These are phyloP conservation scores for Bisporella sp. DNA, from an alignment of 2,329 filamentous ascomycete species.

Conservation along the genomic window DNA sequence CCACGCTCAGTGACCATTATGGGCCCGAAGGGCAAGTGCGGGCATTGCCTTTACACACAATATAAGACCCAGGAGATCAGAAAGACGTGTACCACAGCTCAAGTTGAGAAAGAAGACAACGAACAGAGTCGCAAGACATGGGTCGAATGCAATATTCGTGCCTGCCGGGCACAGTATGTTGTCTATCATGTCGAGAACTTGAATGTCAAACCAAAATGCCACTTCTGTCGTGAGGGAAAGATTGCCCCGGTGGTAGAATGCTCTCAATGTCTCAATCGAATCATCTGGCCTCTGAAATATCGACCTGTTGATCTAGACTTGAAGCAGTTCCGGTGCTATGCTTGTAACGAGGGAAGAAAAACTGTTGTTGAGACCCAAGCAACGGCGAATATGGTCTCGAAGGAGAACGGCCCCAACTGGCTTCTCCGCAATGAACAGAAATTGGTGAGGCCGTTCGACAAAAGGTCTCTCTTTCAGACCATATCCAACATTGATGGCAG, in stretches of 20 bases:
- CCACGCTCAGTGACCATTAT: slow-evolving; percentile 16
- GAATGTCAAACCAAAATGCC: slow-evolving; percentile 15
- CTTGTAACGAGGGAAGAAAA: slow-evolving; percentile 7
- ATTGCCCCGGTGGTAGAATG: slow-evolving; percentile 11
- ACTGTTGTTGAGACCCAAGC: slow-evolving; percentile 12
- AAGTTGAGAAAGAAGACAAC: slow-evolving; percentile 9
- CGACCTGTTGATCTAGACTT: slow-evolving; percentile 3
- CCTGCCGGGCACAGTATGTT: slow-evolving; percentile 16
- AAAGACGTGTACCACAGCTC: slow-evolving; percentile 1
- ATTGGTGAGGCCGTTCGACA: slow-evolving; percentile 10
- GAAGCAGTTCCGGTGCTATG: slow-evolving; percentile 10
- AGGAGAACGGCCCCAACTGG: slow-evolving; percentile 10
- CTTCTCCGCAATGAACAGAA: slow-evolving; percentile 11
- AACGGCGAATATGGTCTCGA: slow-evolving; percentile 3
- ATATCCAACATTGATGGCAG: slow-evolving; percentile 6
- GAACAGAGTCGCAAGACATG: slow-evolving; percentile 8
- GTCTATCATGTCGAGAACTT: slow-evolving; percentile 9
- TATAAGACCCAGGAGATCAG: slow-evolving; percentile 1
- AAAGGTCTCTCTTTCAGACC: slow-evolving; percentile 11
- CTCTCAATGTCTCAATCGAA: slow-evolving; percentile 8
- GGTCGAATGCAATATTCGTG: slow-evolving; percentile 13
- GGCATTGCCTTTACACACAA: slow-evolving; percentile 8
- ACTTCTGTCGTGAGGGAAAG: slow-evolving; percentile 10
- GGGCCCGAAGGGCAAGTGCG: slow-evolving; percentile 11
- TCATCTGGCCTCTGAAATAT: slow-evolving; percentile 11